Evolutionary conservation across 805 yeast genomes (phyloP).

Genomic region (Hagleromyces aurorensis): DNA sequence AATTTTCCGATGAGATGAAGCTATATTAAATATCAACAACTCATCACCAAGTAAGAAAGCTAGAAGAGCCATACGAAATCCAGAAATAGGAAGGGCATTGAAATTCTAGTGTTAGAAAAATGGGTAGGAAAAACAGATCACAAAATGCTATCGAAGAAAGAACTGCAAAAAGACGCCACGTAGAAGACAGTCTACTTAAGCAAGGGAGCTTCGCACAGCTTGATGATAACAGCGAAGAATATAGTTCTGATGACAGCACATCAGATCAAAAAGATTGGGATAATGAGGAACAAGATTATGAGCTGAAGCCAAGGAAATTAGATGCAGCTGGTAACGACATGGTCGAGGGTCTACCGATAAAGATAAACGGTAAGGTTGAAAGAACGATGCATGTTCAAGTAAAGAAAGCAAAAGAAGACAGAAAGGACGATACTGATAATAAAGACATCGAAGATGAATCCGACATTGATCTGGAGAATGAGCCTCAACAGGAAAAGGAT

Average conservation of each 20-base stretch:
- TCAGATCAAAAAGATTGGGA: conserved; percentile 42
- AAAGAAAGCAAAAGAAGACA: conserved; percentile 12
- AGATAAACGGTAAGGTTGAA: conserved; percentile 65
- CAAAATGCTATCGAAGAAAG: conserved; percentile 23
- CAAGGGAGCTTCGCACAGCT: conserved; percentile 17
- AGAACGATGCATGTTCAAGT: conserved; percentile 44
- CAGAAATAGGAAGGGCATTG: too few species aligned
- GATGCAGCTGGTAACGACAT: conserved; percentile 34
- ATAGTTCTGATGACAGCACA: conserved; percentile 7
- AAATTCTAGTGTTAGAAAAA: too few species aligned
- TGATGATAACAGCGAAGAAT: conserved; percentile 16
- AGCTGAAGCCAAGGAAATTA: conserved; percentile 56
- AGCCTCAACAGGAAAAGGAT: conserved; percentile 20
- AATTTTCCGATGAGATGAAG: too few species aligned
- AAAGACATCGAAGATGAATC: conserved; percentile 12
- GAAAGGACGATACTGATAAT: conserved; percentile 7
- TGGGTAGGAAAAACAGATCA: conserved; percentile 27
- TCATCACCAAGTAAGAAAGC: too few species aligned
- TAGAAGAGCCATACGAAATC: too few species aligned
- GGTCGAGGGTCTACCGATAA: conserved; percentile 75
- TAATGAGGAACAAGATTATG: conserved; percentile 76
- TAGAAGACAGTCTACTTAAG: conserved; percentile 25
- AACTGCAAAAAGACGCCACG: conserved; percentile 26
- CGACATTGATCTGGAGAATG: conserved; percentile 11
- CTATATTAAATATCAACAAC: too few species aligned